Base-by-base conservation (phyloP, 306 rosid species). In the Macrotyloma uniflorum region DNA sequence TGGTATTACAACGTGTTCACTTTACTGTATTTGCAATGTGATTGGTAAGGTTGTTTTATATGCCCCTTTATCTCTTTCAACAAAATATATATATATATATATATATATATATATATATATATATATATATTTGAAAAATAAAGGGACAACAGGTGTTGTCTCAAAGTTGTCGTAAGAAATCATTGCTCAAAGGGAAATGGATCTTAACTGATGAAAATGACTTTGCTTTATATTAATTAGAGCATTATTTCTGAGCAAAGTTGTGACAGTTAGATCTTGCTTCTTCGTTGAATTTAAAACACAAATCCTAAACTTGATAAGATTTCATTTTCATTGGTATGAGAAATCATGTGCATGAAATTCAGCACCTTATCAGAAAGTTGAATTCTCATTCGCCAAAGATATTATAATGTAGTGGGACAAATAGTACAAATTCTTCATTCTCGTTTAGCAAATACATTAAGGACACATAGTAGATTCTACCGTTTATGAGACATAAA, bases 371-470 rank as follows among this genome's bases (percentile, higher is more conserved):
- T 23, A 77, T 71, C 68, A 28, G 72, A 93, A 88, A 85, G 92
- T 51, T 55, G 88, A 87, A 90, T 87, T 88, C 92, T 85, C 72
- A 88, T 89, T 87, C 84, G 88, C 54, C 38, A 59, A 80, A 86
- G 92, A 91, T 89, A 90, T 72, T 16, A 35, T 83, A 72, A 78
- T 47, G 16, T 77, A 84, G 83, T 75, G 83, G 64, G 62, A 83
- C 78, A 80, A 82, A 75, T 67, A 36, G 69, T 15, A 72, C 58
- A 74, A 76, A 86, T 89, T 90, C 91, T 64, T 69, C 83, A 66
- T 82, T 87, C 86, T 79, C 80, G 0, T 24, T 26, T 24, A 64
- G 46, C 90, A 86, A 85, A 86, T 84, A 71, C 59, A 64, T 62
- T 24, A 83, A 70, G 57, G 72, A 79, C 90, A 84, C 20, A 83